Evolutionary conservation across 768 basidiomycete genomes (phyloP), one percentile per base, ranked within the genome.

Genomic region (Cubamyces lactineus): DNA sequence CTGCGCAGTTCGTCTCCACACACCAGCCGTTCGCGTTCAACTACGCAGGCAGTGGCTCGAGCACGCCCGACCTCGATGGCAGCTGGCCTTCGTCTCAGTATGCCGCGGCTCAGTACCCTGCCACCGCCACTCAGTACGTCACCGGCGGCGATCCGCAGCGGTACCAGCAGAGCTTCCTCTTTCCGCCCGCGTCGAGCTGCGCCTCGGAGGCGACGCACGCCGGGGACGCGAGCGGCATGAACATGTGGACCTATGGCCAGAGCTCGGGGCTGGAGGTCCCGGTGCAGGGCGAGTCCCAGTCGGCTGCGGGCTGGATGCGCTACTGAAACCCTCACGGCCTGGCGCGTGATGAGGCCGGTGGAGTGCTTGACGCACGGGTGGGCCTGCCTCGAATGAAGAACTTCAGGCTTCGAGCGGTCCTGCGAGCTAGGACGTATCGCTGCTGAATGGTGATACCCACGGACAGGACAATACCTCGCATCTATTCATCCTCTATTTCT

Each of bases 381-480:
- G 53, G 53, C 39, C 39, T 15, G 19, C 21, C 45, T 43, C 21
- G 53, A 42, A 41, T 40, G 16, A 3, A 24, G 16, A 40, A 40
- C 39, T 5, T 53, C 34, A 4, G 21, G 13, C 21, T 21, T n/a
- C 17, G 5, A n/a, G 13, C 16, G 39, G 39, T 50, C 42, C 57
- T 51, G 47, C 21, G 45, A 30, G 38, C 7, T 41, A 12, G 53
- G 41, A 55, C 53, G 53, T 45, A 55, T 55, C 42, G 53, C 28
- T 53, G 42, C 19, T 49, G 53, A 43, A 15, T 28, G 53, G 28
- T 34, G 39, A 61, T 55, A 51, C 54, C 53, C 48, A 50, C 41
- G 53, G 60, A 61, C 28, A 34, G 60, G 46, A 61, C 53, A 48
- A 61, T 61, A 56, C 48, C 46, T 54, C 26, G n/a, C 17, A 39